Evolutionary conservation across 768 basidiomycete species (phyloP), one percentile per base, ranked within the genome.

Genomic region (Trametes cinnabarina): DNA sequence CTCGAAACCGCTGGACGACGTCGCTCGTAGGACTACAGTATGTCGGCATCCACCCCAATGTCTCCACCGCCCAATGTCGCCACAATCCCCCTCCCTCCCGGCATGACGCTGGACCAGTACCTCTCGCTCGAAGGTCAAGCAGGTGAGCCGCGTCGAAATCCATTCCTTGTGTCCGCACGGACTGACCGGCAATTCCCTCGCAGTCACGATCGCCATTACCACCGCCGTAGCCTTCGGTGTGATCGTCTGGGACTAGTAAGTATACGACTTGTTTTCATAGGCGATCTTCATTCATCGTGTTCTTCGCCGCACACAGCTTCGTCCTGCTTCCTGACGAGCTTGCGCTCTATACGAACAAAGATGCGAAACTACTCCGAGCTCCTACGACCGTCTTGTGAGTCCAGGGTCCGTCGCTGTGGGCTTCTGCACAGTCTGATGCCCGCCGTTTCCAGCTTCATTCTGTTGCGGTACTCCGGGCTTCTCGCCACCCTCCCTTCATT

Each of bases 401-500:
- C 28, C 19, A 14, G 11, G 37, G 6, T n/a, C 37, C 37, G 37
- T 15, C 37, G 37, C 37, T 5, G 37, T 3, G 37, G 11, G n/a
- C 37, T 39, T 14, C 37, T 39, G 37, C 37, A 39, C 14, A 39
- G 37, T 39, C 37, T 39, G 37, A 39, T 39, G 14, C 14, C 37
- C 37, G 37, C 37, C 37, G 5, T 39, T 12, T 7, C 30, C 44
- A 59, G 58, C 32, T 59, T 59, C 46, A 48, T 59, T 3, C 17
- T 59, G 6, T 37, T 59, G 25, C 51, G 51, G 25, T 59, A 54
- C 34, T 47, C 58, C 11, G 58, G 34, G 4, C 23, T 59, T 14
- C 41, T 59, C 5, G 58, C 58, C 7, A 54, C 46, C 4, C 26
- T 59, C 26, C 43, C 58, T 2, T 46, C 58, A 11, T 32, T 59